phyloP scores from a whole-genome alignment of 495 filamentous ascomycete genomes.

The Diplogelasinospora grovesii region DNA sequence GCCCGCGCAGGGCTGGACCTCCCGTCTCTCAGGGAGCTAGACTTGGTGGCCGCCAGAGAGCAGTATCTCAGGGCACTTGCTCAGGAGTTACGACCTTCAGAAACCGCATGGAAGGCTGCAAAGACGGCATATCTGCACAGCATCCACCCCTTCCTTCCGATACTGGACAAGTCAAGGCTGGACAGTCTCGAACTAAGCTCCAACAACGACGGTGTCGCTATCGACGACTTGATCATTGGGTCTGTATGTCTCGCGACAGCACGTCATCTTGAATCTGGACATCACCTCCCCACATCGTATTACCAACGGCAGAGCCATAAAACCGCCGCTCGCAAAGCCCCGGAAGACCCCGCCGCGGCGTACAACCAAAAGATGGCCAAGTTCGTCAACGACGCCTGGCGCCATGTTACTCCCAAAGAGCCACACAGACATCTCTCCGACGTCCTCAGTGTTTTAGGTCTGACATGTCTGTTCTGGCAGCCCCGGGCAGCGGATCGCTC shows the following conservation, averaged over 20 bases:
- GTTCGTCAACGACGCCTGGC: slow-evolving; percentile 24
- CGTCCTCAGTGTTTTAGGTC: slow-evolving; percentile 16
- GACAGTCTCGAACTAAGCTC: no score
- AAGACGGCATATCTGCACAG: slow-evolving; percentile 38
- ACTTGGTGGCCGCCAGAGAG: no score
- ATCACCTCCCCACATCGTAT: no score
- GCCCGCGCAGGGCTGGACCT: no score
- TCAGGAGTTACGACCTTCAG: slow-evolving; percentile 31
- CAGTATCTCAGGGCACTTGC: no score
- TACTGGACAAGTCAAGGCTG: slow-evolving; percentile 27
- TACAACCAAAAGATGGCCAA: slow-evolving; percentile 29
- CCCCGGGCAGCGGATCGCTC: slow-evolving; percentile 12
- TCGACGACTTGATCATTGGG: slow-evolving; percentile 26
- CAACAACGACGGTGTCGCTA: no score
- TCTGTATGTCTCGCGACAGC: slow-evolving; percentile 39
- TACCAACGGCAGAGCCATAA: no score
- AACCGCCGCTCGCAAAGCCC: no score
- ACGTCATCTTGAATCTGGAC: slow-evolving; percentile 27
- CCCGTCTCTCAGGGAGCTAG: no score
- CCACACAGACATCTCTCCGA: slow-evolving; percentile 8
- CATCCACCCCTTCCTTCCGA: slow-evolving; percentile 45
- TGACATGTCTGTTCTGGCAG: slow-evolving; percentile 27
- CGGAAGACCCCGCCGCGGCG: no score
- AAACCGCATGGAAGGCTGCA: slow-evolving; percentile 26
- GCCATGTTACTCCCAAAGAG: slow-evolving; percentile 5